Percentiles rank a stretch among this genome's conserved stretches.
Conservation (phyloP, 495 filamentous ascomycete genomes). For the Penicillium lividum region DNA sequence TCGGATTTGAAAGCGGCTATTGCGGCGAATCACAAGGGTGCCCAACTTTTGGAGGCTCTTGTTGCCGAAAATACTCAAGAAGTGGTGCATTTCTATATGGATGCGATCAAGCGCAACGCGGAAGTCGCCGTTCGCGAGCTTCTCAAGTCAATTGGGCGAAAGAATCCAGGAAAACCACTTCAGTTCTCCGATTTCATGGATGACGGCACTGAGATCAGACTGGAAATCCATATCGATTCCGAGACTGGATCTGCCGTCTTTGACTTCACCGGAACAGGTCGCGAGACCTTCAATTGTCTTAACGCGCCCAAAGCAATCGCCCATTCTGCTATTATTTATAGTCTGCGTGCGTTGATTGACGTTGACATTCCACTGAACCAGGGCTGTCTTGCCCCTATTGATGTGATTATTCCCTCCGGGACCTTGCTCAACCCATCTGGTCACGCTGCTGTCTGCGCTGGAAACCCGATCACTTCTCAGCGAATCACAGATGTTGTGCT, state of each 20-base stretch:
- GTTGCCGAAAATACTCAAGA: constrained; percentile 90
- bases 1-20: constrained; percentile 95
- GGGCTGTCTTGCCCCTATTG: constrained; percentile 81
- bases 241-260: constrained; percentile 85
- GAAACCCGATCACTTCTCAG: constrained; percentile 79
- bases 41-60: constrained; percentile 77
- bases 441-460: constrained; percentile 77
- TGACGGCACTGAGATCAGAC: constrained; percentile 82
- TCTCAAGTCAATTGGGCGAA: constrained; percentile 69
- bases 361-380: constrained; percentile 92
- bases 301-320: constrained; percentile 89
- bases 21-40: constrained; percentile 93
- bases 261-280: constrained; percentile 78
- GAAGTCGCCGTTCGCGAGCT: constrained; percentile 78
- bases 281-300: too few relatives aligned
- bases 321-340: constrained; percentile 90
- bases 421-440: constrained; percentile 80
- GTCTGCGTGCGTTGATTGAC: constrained; percentile 77
- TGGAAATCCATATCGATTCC: constrained; percentile 81
- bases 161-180: constrained; percentile 71
- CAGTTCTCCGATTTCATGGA: constrained; percentile 93
- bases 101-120: constrained; percentile 87
- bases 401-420: constrained; percentile 72
- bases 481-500: constrained; percentile 87
- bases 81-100: constrained; percentile 92